Conservation (phyloP, 805 yeast genomes). For the Lachancea cidri region DNA sequence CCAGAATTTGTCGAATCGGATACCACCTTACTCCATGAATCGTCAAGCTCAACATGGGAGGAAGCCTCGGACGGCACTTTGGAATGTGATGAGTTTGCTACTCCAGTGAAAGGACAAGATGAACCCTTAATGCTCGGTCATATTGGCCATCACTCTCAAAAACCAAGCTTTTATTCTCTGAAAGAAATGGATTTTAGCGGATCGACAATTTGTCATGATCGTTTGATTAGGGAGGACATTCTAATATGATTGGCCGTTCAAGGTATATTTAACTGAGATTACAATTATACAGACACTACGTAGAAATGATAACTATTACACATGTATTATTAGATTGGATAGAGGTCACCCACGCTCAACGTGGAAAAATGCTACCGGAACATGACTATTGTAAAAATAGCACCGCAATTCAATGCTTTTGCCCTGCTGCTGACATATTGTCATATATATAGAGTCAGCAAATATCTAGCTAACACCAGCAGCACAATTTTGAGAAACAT, state of each 20-base stretch:
- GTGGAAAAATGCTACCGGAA: constrained; percentile 4
- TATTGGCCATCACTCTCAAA: constrained; percentile 3
- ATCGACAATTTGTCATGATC: constrained; percentile 15
- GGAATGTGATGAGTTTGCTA: constrained; percentile 6
- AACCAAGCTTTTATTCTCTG: constrained; percentile 16
- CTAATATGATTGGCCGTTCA: constrained; percentile 1
- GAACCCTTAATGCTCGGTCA: not conserved
- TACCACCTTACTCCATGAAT: constrained; percentile 7
- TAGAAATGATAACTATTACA: not conserved
- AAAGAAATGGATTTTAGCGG: constrained; percentile 16
- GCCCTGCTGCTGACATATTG: not conserved
- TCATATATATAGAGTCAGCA: not conserved
- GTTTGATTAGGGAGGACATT: constrained; percentile 7
- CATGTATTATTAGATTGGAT: not conserved
- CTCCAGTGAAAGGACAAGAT: constrained; percentile 4
- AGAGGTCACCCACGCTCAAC: constrained; percentile 7
- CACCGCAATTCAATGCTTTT: not conserved
- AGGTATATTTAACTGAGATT: not conserved
- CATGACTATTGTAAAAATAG: not conserved
- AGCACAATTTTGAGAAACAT: constrained; percentile 19
- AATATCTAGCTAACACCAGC: constrained; percentile 12
- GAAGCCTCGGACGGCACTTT: constrained; percentile 10
- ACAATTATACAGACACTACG: not conserved
- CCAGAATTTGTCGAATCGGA: constrained; percentile 4
- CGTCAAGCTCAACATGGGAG: constrained; percentile 8